Conservation (phyloP, 2,329 filamentous ascomycete species). For the Akanthomyces muscarius region DNA sequence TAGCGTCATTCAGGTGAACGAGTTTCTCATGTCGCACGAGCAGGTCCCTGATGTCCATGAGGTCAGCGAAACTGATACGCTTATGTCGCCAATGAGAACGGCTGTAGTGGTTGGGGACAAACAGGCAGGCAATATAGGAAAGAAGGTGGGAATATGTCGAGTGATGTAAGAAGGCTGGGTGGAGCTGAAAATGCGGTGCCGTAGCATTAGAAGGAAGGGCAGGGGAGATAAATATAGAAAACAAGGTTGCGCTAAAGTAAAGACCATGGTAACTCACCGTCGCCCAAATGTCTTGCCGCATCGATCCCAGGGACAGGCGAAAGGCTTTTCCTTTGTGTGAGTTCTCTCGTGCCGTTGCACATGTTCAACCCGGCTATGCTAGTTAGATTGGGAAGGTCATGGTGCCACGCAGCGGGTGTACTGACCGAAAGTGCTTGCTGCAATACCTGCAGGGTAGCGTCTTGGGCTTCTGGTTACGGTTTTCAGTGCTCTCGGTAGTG, state of each 20-base stretch:
- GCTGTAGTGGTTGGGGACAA: neutral
- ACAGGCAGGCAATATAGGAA: neutral
- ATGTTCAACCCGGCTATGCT: slow-evolving; percentile 56
- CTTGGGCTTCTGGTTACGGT: slow-evolving; percentile 57
- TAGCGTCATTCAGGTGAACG: slow-evolving; percentile 58
- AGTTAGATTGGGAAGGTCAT: neutral
- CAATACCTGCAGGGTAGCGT: slow-evolving; percentile 60
- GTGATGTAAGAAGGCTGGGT: slow-evolving; percentile 15
- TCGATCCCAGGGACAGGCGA: slow-evolving; percentile 54
- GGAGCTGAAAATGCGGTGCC: slow-evolving; percentile 11
- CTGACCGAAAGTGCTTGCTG: slow-evolving; percentile 57
- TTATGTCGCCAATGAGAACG: slow-evolving; percentile 14
- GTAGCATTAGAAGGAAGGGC: slow-evolving; percentile 19
- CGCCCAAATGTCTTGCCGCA: slow-evolving; percentile 61
- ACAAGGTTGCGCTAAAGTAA: slow-evolving; percentile 13
- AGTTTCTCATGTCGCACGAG: slow-evolving; percentile 62
- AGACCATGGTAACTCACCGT: slow-evolving; percentile 43
- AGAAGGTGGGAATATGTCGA: slow-evolving; percentile 10
- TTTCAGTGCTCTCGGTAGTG: slow-evolving; percentile 45
- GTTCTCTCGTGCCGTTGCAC: slow-evolving; percentile 61
- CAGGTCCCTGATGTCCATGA: slow-evolving; percentile 62
- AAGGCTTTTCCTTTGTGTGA: slow-evolving; percentile 63
- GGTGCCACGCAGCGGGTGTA: neutral
- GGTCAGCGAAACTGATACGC: slow-evolving; percentile 34
- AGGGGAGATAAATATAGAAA: slow-evolving; percentile 14